Evolutionary conservation across 2,329 filamentous ascomycete species (phyloP), one percentile per base, ranked within the genome.

Genomic region (Aspergillus brasiliensis): DNA sequence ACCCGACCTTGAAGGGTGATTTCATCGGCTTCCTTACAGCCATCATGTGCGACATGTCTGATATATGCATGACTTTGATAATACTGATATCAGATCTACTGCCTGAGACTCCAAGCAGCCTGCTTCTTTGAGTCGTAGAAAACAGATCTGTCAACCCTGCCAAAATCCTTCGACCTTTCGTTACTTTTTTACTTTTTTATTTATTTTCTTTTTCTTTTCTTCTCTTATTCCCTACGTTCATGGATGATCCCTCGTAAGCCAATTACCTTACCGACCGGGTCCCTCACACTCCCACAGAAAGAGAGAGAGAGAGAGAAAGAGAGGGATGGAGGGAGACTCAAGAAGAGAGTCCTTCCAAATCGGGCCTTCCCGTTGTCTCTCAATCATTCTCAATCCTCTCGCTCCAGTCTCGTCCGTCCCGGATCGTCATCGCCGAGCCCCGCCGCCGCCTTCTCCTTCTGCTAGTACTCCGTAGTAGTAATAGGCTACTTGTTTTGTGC

Each of bases 361-460:
- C 40, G 17, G 40, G 40, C 21, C 10, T 44, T 17, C 40, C 40
- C 40, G 21, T 19, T 21, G 17, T 44, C 40, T 21, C 40, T 34
- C 31, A 34, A 44, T 44, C 40, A 44, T 42, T 19, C 38, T 42
- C 51, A 19, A 46, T 44, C 19, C 37, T 51, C 38, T 51, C 51
- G 40, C 48, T 51, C 53, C 31, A 56, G 47, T 17, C 47, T 51
- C 37, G 44, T 34, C 54, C 27, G 25, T 51, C 17, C 49, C 56
- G 51, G 56, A 61, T 55, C 56, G 34, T 61, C 59, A 42, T 17
- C 51, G 46, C 59, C 51, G 59, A 56, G 44, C 54, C 56, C 56
- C 59, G 59, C 57, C 59, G 59, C 57, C 54, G 51, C 31, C 10
- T 25, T 34, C 31, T 13, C 13, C 31, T 34, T 34, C 28, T 3